Base-by-base conservation (phyloP, 768 basidiomycete species). In the Sistotremastrum niveocremeum region DNA sequence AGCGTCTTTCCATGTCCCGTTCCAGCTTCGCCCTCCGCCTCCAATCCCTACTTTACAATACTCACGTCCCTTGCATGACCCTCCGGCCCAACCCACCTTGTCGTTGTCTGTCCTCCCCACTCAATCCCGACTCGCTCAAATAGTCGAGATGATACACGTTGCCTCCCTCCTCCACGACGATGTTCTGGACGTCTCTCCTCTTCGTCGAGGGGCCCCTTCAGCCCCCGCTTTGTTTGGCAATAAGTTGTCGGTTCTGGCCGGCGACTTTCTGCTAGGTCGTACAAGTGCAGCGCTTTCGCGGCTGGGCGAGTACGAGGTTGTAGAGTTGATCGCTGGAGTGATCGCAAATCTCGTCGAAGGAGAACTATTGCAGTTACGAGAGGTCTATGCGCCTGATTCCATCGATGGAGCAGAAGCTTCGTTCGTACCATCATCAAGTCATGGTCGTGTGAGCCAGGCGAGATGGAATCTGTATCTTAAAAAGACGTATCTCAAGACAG, bases 131-230 rank as follows among this genome's bases (percentile, higher is more conserved):
- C 77, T 99, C 34, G 94, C 93, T 4, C 90, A 94, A 57, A 93
- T 99, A 39, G 81, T 89, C 44, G 95, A 99, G 61, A 95, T 98
- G 90, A 86, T 99, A 41, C 90, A 98, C 59, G 84, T 97, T 50
- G 93, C 95, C 29, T 91, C 85, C 3, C 71, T 90, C 7, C 68
- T 99, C 11, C 94, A 98, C 60, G 88, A 98, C 68, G 83, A 84
- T 55, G 89, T 98, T 44, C 75, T 84, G 48, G 84, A 88, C 66
- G 63, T 64, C 50, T 76, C 84, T 1, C 68, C 79, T 6, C 73
- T 88, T 5, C 79, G 91, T 5, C 72, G 93, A 0, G 72, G 75
- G 8, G 67, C 68, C 3, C 72, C 80, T 20, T 75, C 76, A 20
- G 87, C 87, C 0, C 79, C 84, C 0, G 71, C 74, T 30, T 73